phyloP scores from a whole-genome alignment of 805 yeast species.

The Priceomyces medius region DNA sequence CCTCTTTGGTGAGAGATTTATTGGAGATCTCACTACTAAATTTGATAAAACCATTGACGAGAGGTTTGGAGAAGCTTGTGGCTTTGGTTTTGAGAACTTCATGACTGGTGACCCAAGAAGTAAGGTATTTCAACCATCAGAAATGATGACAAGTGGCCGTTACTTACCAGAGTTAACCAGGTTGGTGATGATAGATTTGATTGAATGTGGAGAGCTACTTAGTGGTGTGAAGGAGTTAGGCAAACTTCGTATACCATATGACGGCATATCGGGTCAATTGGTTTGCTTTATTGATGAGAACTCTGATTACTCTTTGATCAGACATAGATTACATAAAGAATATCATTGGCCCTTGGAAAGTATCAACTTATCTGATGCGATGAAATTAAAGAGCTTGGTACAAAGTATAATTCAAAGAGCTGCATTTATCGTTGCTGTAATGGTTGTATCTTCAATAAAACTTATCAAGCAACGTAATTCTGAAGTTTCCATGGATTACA shows the following conservation, averaged over 20 bases:
- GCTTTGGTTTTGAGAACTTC: conserved; percentile 23
- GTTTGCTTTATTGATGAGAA: conserved; percentile 40
- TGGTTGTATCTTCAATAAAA: conserved; percentile 38
- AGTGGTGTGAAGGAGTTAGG: conserved; percentile 13
- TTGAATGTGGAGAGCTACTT: conserved; percentile 28
- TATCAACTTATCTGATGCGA: conserved; percentile 26
- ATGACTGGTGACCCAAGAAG: conserved; percentile 23
- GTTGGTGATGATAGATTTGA: conserved; percentile 37
- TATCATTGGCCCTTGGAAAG: conserved; percentile 20
- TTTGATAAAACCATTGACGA: conserved; percentile 41
- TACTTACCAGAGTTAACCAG: conserved; percentile 55
- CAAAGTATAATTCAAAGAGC: conserved; percentile 44
- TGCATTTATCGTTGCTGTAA: conserved; percentile 41
- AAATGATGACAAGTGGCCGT: conserved; percentile 54
- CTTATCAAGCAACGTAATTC: conserved; percentile 23
- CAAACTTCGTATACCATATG: conserved; percentile 17
- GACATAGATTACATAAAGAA: conserved; percentile 16
- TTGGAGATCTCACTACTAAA: conserved; percentile 27
- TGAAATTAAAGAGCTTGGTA: conserved; percentile 29
- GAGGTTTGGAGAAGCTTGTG: conserved; percentile 18
- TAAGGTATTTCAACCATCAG: conserved; percentile 54
- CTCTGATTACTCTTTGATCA: conserved; percentile 17
- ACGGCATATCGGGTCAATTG: conserved; percentile 40
- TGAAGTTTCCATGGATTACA: conserved; percentile 14
- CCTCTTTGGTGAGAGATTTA: conserved; percentile 47